phyloP scores from a whole-genome alignment of 2,329 filamentous ascomycete genomes.

The Scolecobasidium constrictum region DNA sequence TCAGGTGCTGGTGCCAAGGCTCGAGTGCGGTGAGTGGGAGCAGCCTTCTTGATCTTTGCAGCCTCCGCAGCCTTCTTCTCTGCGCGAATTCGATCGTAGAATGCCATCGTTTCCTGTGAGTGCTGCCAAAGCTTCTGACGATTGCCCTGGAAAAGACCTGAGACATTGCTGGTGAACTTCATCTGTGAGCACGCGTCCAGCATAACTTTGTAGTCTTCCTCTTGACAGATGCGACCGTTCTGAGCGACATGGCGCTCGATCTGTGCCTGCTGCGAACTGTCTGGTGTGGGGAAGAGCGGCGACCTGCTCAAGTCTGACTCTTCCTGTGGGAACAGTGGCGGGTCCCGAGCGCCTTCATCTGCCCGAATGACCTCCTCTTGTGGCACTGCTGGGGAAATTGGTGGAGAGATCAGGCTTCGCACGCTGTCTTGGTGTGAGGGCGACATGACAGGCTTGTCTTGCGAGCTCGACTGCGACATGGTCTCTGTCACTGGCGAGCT shows the following conservation, averaged over 20 bases:
- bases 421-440: conserved; percentile 17
- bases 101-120: not conserved
- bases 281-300: conserved; percentile 7
- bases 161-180: conserved; percentile 2
- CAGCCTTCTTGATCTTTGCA: not conserved
- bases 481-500: conserved; percentile 20
- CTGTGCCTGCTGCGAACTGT: not conserved
- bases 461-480: conserved; percentile 16
- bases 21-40: not conserved
- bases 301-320: not conserved
- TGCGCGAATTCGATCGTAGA: not conserved
- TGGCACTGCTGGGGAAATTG: conserved; percentile 23
- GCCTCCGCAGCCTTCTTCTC: conserved; percentile 2
- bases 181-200: not conserved
- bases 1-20: conserved; percentile 7
- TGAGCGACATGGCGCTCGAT: conserved; percentile 8
- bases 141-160: not conserved
- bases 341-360: conserved; percentile 12
- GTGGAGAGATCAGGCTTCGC: conserved; percentile 20
- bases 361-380: conserved; percentile 24
- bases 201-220: conserved; percentile 7
- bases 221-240: not conserved
- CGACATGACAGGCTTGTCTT: conserved; percentile 18
- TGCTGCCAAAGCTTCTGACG: not conserved
- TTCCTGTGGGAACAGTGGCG: conserved; percentile 7